A percentile compares a stretch with the other conserved stretches of the same genome.
phyloP scores from a whole-genome alignment of 352 stramenopile genomes.

The Phytopythium cucurbitacearum region DNA sequence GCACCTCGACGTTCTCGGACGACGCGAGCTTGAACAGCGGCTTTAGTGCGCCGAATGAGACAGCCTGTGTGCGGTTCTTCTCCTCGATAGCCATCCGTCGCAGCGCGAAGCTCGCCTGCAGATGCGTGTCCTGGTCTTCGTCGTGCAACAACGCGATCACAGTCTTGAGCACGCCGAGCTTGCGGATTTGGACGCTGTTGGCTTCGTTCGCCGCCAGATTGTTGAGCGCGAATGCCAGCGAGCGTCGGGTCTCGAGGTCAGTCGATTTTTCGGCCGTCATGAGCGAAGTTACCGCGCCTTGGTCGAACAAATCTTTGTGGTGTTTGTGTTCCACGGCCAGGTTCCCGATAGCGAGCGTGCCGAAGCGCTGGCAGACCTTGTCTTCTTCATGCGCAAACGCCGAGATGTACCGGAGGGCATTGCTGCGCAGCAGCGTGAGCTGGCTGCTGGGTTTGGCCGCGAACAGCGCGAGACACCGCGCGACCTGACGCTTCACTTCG shows the following conservation, averaged over 20 bases:
- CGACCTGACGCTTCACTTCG: conserved; percentile 91
- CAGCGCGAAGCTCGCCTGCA: conserved; percentile 91
- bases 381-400: conserved; percentile 82
- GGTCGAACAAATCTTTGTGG: conserved; percentile 92
- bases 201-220: conserved; percentile 90
- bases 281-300: conserved; percentile 86
- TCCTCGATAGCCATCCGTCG: conserved; percentile 89
- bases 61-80: conserved; percentile 89
- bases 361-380: conserved; percentile 84
- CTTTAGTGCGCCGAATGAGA: conserved; percentile 90
- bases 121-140: conserved; percentile 89
- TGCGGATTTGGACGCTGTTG: conserved; percentile 86
- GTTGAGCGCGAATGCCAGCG: conserved; percentile 93
- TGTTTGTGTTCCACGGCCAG: conserved; percentile 85
- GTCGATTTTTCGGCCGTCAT: conserved; percentile 80
- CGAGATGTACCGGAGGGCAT: conserved; percentile 86
- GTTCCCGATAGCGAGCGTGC: conserved; percentile 90
- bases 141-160: conserved; percentile 87
- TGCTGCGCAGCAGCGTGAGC: conserved; percentile 76
- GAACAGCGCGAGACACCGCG: conserved; percentile 92
- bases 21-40: conserved; percentile 85
- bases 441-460: conserved; percentile 91
- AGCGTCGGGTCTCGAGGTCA: conserved; percentile 90
- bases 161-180: conserved; percentile 81
- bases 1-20: conserved; percentile 89